phyloP scores from a whole-genome alignment of 2,329 filamentous ascomycete genomes.

The Beauveria caledonica region DNA sequence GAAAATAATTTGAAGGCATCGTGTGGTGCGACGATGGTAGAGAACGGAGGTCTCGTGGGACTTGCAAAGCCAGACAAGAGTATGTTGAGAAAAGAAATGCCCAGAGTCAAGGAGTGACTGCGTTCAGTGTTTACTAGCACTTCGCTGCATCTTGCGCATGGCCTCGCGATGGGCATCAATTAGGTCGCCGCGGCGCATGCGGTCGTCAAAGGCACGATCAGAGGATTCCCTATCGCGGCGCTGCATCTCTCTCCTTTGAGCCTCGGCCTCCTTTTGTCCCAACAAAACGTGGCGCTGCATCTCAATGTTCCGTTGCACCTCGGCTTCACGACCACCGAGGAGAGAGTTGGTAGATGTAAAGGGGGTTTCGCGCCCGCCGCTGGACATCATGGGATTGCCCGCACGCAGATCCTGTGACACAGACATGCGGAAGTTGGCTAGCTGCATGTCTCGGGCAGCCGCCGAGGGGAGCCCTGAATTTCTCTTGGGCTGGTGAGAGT shows the following conservation, averaged over 20 bases:
- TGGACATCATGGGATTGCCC: slow-evolving; percentile 26
- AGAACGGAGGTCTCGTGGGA: background rate
- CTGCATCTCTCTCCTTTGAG: slow-evolving; percentile 50
- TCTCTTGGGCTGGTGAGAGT: slow-evolving; percentile 49
- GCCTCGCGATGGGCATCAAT: slow-evolving; percentile 70
- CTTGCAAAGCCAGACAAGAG: background rate
- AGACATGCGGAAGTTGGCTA: slow-evolving; percentile 60
- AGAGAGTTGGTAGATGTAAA: slow-evolving; percentile 27
- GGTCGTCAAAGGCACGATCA: slow-evolving; percentile 60
- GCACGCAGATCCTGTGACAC: slow-evolving; percentile 53
- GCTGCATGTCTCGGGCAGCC: slow-evolving; percentile 45
- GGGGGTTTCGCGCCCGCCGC: slow-evolving; percentile 30
- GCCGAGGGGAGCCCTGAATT: slow-evolving; percentile 33
- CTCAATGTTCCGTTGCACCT: slow-evolving; percentile 42
- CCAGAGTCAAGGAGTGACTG: background rate
- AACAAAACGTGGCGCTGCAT: slow-evolving; percentile 48
- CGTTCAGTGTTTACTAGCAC: slow-evolving; percentile 21
- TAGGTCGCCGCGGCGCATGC: slow-evolving; percentile 69
- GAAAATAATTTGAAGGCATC: background rate
- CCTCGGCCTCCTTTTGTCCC: slow-evolving; percentile 54
- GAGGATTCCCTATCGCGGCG: slow-evolving; percentile 47
- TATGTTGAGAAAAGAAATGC: background rate
- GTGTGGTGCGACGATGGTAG: background rate
- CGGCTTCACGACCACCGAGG: slow-evolving; percentile 28
- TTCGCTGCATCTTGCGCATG: slow-evolving; percentile 67